Base-by-base conservation (phyloP, 495 filamentous ascomycete genomes). In the Penicillium ucsense region DNA sequence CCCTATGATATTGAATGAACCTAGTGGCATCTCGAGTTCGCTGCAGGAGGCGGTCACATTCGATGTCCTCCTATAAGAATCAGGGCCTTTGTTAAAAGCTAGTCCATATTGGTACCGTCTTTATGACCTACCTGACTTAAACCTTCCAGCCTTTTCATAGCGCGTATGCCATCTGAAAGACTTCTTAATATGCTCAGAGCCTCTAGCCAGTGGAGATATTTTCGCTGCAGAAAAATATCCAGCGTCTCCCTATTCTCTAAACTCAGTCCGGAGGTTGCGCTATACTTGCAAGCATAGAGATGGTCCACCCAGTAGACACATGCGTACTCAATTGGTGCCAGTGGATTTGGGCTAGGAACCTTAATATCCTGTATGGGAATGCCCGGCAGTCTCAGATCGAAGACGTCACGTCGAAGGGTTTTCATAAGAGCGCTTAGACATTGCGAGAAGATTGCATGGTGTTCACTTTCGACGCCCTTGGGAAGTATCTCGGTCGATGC, bases 281-380 rank as follows among this genome's bases (percentile, higher is more conserved):
- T 31, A 28, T 1, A 9, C 6, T 1, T 4, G 12, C 47, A 32
- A 30, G 35, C 34, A 2, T 46, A 3, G 0, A 72, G 54, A 44
- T 74, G 66, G 45, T 66, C 47, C 4, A 72, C 59, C 71, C 68
- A 76, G 51, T 68, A 63, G 8, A 51, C 47, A 52, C 64, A 73
- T 36, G 57, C 46, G 43, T 73, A 67, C 33, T 46, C 34, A 29
- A 52, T 30, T 12, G 50, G 35, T 10, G 51, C 41, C 37, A 61
- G 42, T 41, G 64, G 50, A 38, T 57, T 31, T 11, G 48, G 43
- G 1, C 46, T 12, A 6, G 48, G n/a, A n/a, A n/a, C n/a, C n/a
- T 46, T 1, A 32, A 27, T 40, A 29, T 35, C n/a, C n/a, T n/a
- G n/a, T n/a, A 8, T 52, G 52, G 31, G 50, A 54, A 20, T n/a